phyloP scores from a whole-genome alignment of 1,284 basidiomycete species.

The Mixia osmundae region DNA sequence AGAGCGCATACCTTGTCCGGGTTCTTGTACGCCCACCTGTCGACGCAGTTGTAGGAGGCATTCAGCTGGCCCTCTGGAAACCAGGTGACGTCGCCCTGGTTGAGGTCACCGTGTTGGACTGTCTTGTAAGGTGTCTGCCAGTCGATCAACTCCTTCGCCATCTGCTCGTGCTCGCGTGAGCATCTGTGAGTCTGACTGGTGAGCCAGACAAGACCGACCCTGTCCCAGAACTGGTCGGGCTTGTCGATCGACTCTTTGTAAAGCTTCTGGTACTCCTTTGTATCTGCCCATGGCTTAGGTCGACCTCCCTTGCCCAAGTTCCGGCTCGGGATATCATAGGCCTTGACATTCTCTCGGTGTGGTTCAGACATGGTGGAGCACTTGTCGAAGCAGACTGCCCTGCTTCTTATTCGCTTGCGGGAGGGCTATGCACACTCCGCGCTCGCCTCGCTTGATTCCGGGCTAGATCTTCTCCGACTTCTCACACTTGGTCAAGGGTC shows the following conservation, averaged over 20 bases:
- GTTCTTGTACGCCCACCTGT: slow-evolving; percentile 77
- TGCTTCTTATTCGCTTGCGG: too few relatives aligned
- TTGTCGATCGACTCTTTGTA: slow-evolving; percentile 25
- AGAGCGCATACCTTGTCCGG: slow-evolving; percentile 46
- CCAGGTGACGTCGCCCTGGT: slow-evolving; percentile 76
- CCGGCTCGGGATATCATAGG: too few relatives aligned
- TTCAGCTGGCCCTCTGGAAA: slow-evolving; percentile 34
- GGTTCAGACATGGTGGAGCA: too few relatives aligned
- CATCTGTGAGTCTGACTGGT: slow-evolving; percentile 3
- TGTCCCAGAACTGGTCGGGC: slow-evolving; percentile 67
- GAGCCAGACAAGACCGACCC: slow-evolving; percentile 29
- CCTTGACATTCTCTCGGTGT: too few relatives aligned
- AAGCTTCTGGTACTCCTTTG: slow-evolving; percentile 30
- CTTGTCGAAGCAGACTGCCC: too few relatives aligned
- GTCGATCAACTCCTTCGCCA: slow-evolving; percentile 52
- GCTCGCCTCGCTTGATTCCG: too few relatives aligned
- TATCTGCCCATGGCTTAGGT: slow-evolving; percentile 36
- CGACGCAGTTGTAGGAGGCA: slow-evolving; percentile 92
- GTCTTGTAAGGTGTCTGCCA: slow-evolving; percentile 86
- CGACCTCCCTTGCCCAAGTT: background rate
- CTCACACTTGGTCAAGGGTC: too few relatives aligned
- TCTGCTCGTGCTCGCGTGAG: slow-evolving; percentile 25
- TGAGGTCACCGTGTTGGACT: slow-evolving; percentile 61
- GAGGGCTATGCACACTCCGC: too few relatives aligned
- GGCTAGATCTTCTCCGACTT: too few relatives aligned